phyloP scores from a whole-genome alignment of 441 rosid genomes.

The Corymbia citriodora region DNA sequence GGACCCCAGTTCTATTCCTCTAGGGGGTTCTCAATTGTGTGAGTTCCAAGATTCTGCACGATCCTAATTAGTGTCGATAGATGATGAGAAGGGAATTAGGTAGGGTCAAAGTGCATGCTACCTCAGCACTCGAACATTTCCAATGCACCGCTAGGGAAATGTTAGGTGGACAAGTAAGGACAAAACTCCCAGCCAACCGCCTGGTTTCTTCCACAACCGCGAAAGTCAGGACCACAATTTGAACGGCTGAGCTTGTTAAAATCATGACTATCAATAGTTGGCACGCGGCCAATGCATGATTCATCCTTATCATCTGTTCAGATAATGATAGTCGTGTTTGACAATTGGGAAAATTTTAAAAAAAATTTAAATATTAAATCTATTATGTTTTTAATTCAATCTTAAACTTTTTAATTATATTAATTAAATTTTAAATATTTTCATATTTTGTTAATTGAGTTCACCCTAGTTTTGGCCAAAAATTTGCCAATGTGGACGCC shows the following conservation, averaged over 20 bases:
- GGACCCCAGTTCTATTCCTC: not conserved
- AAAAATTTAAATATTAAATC: not conserved
- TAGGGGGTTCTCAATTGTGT: not conserved
- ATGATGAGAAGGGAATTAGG: not conserved
- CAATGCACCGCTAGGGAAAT: not conserved
- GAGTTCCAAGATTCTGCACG: not conserved
- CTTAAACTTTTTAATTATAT: not conserved
- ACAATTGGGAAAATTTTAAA: not conserved
- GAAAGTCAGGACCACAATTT: not conserved
- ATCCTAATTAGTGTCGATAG: not conserved
- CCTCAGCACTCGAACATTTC: not conserved
- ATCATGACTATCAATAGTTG: not conserved
- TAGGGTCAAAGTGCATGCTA: not conserved
- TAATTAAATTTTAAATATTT: accelerated
- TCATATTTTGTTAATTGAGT: not conserved
- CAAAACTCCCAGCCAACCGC: not conserved
- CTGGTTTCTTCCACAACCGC: not conserved
- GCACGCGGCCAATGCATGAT: not conserved
- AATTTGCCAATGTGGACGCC: too few species aligned
- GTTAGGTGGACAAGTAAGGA: not conserved
- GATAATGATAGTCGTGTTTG: not conserved
- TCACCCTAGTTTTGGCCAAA: not conserved
- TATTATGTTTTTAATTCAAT: not conserved
- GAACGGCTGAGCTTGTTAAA: not conserved
- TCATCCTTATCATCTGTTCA: not conserved